Conservation (phyloP, 2,329 filamentous ascomycete genomes). For the Beauveria sp. region DNA sequence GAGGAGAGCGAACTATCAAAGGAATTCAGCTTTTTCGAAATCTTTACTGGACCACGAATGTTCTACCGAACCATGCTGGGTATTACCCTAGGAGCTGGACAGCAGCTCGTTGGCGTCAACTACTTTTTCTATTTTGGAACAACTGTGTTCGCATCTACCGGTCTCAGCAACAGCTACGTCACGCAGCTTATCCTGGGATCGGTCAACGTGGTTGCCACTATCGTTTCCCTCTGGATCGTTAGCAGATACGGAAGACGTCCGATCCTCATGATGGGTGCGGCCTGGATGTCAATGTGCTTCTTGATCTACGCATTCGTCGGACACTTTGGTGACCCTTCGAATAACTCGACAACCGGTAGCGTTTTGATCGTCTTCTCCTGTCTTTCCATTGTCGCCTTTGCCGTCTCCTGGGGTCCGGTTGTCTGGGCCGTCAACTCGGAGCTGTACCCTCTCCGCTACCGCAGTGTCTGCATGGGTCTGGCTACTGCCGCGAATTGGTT, state of each 20-base stretch:
- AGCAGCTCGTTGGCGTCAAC: slow-evolving; percentile 62
- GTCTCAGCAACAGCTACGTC: slow-evolving; percentile 56
- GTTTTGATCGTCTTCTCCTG: slow-evolving; percentile 62
- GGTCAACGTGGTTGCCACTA: slow-evolving; percentile 61
- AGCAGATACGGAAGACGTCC: slow-evolving; percentile 57
- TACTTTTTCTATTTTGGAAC: slow-evolving; percentile 62
- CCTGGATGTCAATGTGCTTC: slow-evolving; percentile 51
- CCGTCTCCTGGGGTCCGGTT: slow-evolving; percentile 63
- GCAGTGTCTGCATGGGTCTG: slow-evolving; percentile 46
- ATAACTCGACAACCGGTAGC: slow-evolving; percentile 42
- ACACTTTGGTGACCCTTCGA: slow-evolving; percentile 36
- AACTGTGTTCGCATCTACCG: slow-evolving; percentile 58
- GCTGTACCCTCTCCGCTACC: slow-evolving; percentile 53
- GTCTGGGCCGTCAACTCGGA: slow-evolving; percentile 60
- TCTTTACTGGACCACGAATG: slow-evolving; percentile 62
- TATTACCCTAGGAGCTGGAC: slow-evolving; percentile 54
- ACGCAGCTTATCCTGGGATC: slow-evolving; percentile 61
- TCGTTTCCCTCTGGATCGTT: slow-evolving; percentile 57
- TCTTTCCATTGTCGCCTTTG: slow-evolving; percentile 59
- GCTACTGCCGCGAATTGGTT: slow-evolving; percentile 53
- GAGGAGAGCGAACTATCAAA: slow-evolving; percentile 37
- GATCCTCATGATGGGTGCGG: slow-evolving; percentile 54
- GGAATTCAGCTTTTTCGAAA: slow-evolving; percentile 47
- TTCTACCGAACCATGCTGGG: slow-evolving; percentile 55
- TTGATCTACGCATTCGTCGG: slow-evolving; percentile 43